Conservation (phyloP, 179 eudicot species). For the Vitellaria paradoxa region DNA sequence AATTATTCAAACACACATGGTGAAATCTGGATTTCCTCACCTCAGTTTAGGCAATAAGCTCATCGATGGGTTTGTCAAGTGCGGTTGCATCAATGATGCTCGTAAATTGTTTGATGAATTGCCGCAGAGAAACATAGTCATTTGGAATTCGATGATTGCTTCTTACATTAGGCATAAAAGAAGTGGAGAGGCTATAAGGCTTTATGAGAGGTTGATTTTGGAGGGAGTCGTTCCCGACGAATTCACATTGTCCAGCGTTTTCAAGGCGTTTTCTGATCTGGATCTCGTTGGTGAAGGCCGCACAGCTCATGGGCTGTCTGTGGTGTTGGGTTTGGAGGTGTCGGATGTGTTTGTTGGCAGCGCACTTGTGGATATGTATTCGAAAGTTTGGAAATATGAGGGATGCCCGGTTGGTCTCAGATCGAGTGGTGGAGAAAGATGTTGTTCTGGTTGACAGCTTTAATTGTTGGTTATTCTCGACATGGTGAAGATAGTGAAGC, state of each 20-base stretch:
- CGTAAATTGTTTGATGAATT: conserved; percentile 39
- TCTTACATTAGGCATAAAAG: conserved; percentile 24
- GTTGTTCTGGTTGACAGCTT: conserved; percentile 37
- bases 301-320: conserved; percentile 35
- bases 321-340: conserved; percentile 38
- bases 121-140: conserved; percentile 34
- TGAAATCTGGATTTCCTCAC: conserved; percentile 25
- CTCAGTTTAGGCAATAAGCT: conserved; percentile 30
- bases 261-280: conserved; percentile 39
- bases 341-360: conserved; percentile 39
- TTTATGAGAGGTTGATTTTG: conserved; percentile 27
- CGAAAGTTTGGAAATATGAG: conserved; percentile 37
- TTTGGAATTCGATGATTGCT: conserved; percentile 41
- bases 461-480: conserved; percentile 35
- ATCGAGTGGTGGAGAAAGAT: conserved; percentile 37
- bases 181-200: conserved; percentile 22
- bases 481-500: conserved; percentile 32
- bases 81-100: conserved; percentile 31
- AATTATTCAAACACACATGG: conserved; percentile 30
- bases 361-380: conserved; percentile 45
- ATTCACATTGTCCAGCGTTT: conserved; percentile 33
- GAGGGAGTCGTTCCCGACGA: conserved; percentile 40
- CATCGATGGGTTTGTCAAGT: conserved; percentile 22
- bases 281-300: conserved; percentile 27
- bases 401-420: conserved; percentile 30